Base-by-base conservation (phyloP, 495 filamentous ascomycete species). In the Aspergillus homomorphus region DNA sequence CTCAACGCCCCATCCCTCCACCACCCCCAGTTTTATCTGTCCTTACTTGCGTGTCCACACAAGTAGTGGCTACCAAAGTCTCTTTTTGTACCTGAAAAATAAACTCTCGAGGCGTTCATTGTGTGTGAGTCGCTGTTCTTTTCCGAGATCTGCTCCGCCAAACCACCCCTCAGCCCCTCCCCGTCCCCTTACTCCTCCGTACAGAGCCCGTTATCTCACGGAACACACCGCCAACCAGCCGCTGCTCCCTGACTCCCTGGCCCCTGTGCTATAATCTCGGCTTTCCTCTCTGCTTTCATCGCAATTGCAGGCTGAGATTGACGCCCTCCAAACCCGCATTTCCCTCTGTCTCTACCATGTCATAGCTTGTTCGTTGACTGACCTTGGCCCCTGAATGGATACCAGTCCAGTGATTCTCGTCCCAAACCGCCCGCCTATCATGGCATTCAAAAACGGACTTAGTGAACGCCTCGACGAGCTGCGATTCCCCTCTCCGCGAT, bases 401-500 rank as follows among this genome's bases (percentile, higher is more conserved):
- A 64, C 50, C 70, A 77, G 74, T 72, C 67, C 71, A 62, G 68
- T 61, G 66, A 57, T 62, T 61, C 48, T 49, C 55, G 48, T 61
- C 63, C 63, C 59, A 58, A 57, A 33, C 45, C 33, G 44, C 43
- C 53, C 61, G 60, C 64, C 71, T 68, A 77, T 54, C 67, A 89
- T 89, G 86, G 83, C 85, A 59, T 87, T 84, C 77, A 82, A 85
- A 57, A 80, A 83, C 70, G 80, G 81, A 69, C 71, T 85, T 54
- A 82, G 81, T 68, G 84, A 86, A 69, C 82, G 84, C 70, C 77
- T 86, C 77, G 86, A 89, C 70, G 85, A 89, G 76, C 82, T 91
- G 75, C 89, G 89, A 66, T 92, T 89, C 73, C 85, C 87, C 58
- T 80, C 84, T 70, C 85, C 89, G 68, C 84, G 87, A 66, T 89